Evolutionary conservation across 2,329 filamentous ascomycete species (phyloP).

Genomic region (Diaporthe capsici): DNA sequence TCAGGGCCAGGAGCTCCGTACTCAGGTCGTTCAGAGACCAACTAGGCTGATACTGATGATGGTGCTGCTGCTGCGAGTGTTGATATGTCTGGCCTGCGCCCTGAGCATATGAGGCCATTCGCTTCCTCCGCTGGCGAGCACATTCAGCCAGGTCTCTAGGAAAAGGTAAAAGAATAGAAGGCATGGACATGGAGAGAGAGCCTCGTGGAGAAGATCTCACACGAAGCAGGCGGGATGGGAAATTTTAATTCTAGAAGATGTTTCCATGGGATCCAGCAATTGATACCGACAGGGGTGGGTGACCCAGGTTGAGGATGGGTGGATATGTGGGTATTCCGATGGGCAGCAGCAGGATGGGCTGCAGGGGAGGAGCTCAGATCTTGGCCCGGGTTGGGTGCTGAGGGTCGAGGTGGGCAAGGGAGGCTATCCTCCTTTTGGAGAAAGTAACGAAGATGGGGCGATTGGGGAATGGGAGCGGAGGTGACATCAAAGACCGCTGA

Average conservation of each 20-base stretch:
- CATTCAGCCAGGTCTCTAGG: slow-evolving; percentile 31
- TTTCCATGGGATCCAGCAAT: slow-evolving; percentile 26
- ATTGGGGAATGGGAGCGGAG: neutral
- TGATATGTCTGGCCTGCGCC: slow-evolving; percentile 43
- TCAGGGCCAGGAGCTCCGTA: slow-evolving; percentile 58
- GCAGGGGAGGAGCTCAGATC: slow-evolving; percentile 13
- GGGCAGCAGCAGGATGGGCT: slow-evolving; percentile 8
- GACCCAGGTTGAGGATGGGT: slow-evolving; percentile 23
- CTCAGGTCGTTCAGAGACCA: slow-evolving; percentile 55
- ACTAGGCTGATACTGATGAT: slow-evolving; percentile 35
- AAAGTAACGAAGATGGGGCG: slow-evolving; percentile 35
- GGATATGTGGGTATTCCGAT: slow-evolving; percentile 9
- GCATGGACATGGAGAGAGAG: slow-evolving; percentile 17
- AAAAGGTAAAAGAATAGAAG: slow-evolving; percentile 23
- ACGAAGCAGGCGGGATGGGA: slow-evolving; percentile 27
- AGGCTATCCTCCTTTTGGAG: slow-evolving; percentile 37
- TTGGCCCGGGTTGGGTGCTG: slow-evolving; percentile 22
- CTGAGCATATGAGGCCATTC: slow-evolving; percentile 45
- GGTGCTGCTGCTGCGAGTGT: slow-evolving; percentile 26
- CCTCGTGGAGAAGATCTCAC: slow-evolving; percentile 30
- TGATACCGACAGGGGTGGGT: slow-evolving; percentile 28
- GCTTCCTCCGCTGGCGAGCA: slow-evolving; percentile 35
- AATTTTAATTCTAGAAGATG: slow-evolving; percentile 29
- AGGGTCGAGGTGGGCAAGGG: neutral
- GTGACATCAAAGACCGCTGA: slow-evolving; percentile 8